Base-by-base conservation (phyloP, 345 rosid species). In the Aethionema arabicum region DNA sequence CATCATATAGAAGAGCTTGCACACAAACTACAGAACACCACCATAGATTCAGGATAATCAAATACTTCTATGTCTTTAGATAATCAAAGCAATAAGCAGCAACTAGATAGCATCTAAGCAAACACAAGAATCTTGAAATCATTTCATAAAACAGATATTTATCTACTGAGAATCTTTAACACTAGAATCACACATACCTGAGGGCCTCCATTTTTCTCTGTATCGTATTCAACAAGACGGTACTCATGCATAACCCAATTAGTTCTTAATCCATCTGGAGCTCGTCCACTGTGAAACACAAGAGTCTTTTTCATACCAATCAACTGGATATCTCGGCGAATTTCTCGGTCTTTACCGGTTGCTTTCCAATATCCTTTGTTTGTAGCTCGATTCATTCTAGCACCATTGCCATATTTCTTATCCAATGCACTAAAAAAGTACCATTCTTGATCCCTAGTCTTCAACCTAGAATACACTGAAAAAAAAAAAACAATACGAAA, bases 231-330 rank as follows among this genome's bases (percentile, higher is more conserved):
- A 65, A 70, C 75, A 40, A 91, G 83, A 15, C 82, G 77, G 63
- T 91, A 91, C 62, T 91, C 96, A 14, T 91, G 87, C 83, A 88
- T 84, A 15, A 86, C 77, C 98, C 98, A 91, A 58, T 88, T 73
- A 41, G 96, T 88, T 46, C 85, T 70, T 44, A 57, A 59, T 59
- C 88, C 91, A 15, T 79, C 71, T 0, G 91, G 87, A 10, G 87
- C 79, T 48, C 86, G 79, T 9, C 96, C 95, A 7, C 45, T 57
- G 63, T 91, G 77, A 63, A 76, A 88, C 32, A 86, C 91, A 11
- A 86, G 80, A 0, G 74, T 83, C 76, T 86, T 91, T 59, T 83
- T 77, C 84, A 76, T 77, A 59, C 95, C 95, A 36, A 86, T 69
- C 44, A 66, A 56, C 13, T 72, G 58, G 0, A 27, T 8, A 3